Evolutionary conservation across 1,139 yeast species (phyloP).

Genomic region (Yamadazyma pseudoaaseri): DNA sequence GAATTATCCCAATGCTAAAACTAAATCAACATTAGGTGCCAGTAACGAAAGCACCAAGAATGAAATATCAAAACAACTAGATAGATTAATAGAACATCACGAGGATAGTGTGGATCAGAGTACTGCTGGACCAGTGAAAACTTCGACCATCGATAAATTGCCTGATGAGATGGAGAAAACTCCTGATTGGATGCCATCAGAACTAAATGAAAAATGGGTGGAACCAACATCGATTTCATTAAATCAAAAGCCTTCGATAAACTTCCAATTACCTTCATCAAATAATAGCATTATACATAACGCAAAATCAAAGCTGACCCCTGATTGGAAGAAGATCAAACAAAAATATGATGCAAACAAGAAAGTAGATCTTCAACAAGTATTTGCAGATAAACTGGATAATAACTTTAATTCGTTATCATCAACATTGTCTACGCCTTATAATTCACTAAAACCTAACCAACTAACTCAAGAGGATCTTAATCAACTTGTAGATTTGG

Average conservation of each 20-base stretch:
- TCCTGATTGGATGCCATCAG: conserved; percentile 49
- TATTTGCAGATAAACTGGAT: conserved; percentile 16
- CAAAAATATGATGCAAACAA: conserved; percentile 28
- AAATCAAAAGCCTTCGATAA: conserved; percentile 20
- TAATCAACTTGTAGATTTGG: conserved; percentile 1
- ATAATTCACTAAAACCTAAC: conserved; percentile 13
- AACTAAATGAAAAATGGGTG: conserved; percentile 37
- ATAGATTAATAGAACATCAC: conserved; percentile 1
- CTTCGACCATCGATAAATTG: conserved; percentile 22
- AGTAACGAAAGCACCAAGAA: conserved; percentile 5
- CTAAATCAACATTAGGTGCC: conserved; percentile 30
- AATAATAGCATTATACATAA: conserved; percentile 40
- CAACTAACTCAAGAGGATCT: conserved; percentile 23
- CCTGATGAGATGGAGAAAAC: conserved; percentile 31
- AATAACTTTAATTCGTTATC: conserved; percentile 24
- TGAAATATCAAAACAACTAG: conserved; percentile 4
- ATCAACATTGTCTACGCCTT: conserved; percentile 39
- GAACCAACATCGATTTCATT: conserved; percentile 23
- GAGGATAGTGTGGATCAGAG: not conserved
- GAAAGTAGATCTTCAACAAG: conserved; percentile 24
- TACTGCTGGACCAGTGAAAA: conserved; percentile 7
- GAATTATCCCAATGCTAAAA: conserved; percentile 46
- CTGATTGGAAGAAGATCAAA: conserved; percentile 38
- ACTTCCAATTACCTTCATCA: conserved; percentile 22
- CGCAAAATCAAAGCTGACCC: conserved; percentile 25